phyloP scores from a whole-genome alignment of 23 red algal species.

The Chondrus crispus region DNA sequence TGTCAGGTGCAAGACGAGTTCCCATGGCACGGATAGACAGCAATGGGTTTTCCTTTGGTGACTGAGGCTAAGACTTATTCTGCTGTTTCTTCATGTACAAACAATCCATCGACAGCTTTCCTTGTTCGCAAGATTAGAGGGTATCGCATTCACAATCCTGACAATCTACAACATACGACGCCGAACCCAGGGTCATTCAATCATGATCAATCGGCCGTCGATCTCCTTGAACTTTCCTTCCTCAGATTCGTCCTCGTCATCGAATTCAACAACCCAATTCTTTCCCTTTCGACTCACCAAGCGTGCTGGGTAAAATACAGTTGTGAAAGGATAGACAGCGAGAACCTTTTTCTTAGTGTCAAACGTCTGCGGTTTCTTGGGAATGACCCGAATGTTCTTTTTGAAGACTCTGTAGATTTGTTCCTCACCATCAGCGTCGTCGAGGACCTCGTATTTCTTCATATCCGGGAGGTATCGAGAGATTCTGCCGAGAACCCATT shows the following conservation, averaged over 20 bases:
- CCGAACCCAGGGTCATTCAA: conserved; percentile 26
- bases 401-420: conserved; percentile 54
- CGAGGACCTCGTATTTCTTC: conserved; percentile 82
- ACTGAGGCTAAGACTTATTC: no score
- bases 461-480: conserved; percentile 52
- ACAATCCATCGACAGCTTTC: background rate
- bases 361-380: conserved; percentile 33
- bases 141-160: background rate
- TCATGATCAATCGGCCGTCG: conserved; percentile 31
- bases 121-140: background rate
- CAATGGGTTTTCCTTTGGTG: no score
- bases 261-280: conserved; percentile 81
- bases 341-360: conserved; percentile 63
- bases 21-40: no score
- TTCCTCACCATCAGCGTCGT: conserved; percentile 73
- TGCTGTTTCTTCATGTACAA: no score
- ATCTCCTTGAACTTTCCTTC: conserved; percentile 62
- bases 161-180: background rate
- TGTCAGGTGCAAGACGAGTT: no score
- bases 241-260: conserved; percentile 88
- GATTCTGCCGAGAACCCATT: conserved; percentile 88
- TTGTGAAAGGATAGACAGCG: conserved; percentile 88
- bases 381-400: conserved; percentile 54
- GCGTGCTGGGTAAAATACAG: conserved; percentile 83
- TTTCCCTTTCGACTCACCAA: conserved; percentile 61